These are phyloP conservation scores for Penicillium tannophilum DNA, from an alignment of 495 filamentous ascomycete genomes.

Conservation along the genomic window DNA sequence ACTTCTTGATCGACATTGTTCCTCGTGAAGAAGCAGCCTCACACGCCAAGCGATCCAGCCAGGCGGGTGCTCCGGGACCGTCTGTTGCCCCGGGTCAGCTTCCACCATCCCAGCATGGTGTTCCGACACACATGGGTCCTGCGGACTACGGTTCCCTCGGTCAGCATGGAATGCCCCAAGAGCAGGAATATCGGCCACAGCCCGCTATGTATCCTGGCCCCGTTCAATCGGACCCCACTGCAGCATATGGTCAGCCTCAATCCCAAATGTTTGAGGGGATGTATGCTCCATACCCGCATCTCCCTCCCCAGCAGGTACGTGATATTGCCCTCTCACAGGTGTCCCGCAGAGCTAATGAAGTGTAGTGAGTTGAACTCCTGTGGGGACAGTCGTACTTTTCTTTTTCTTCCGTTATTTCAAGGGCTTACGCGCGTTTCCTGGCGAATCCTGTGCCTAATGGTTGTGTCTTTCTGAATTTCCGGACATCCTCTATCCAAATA, in stretches of 20 bases:
- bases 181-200: conserved; percentile 78
- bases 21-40: conserved; percentile 88
- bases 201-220: conserved; percentile 77
- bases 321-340: neutral
- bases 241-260: conserved; percentile 72
- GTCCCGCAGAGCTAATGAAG: neutral
- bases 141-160: conserved; percentile 65
- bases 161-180: conserved; percentile 64
- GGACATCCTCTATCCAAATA: neutral
- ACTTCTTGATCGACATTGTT: conserved; percentile 98
- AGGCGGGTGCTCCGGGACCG: conserved; percentile 52
- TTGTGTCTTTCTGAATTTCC: neutral
- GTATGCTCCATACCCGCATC: conserved; percentile 75
- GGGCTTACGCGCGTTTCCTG: conserved; percentile 17
- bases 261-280: conserved; percentile 86
- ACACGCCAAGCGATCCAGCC: conserved; percentile 76
- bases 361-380: conserved; percentile 11
- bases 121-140: conserved; percentile 64
- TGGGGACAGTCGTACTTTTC: neutral
- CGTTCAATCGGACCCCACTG: conserved; percentile 69
- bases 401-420: conserved; percentile 15
- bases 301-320: conserved; percentile 84
- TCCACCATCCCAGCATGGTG: conserved; percentile 60
- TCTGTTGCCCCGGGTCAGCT: conserved; percentile 55
- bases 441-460: conserved; percentile 23